Evolutionary conservation across 768 basidiomycete species (phyloP), one percentile per base, ranked within the genome.

Genomic region (Suillus alpinus): DNA sequence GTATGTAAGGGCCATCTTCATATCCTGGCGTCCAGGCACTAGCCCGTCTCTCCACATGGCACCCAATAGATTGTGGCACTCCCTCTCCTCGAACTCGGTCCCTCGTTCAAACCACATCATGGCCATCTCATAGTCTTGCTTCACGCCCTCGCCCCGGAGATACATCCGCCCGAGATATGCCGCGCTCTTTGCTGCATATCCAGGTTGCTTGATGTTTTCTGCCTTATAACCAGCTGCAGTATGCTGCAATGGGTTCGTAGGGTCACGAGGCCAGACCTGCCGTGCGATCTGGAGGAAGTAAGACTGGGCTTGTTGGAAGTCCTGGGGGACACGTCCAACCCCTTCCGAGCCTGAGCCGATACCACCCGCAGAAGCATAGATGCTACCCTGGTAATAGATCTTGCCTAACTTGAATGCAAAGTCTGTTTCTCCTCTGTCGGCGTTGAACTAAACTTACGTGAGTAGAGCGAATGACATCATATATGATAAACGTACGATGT

Each of bases 101-200:
- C 92, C 96, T 57, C 97, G 82, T 66, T 94, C 92, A 66, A 95
- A 95, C 97, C 97, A 99, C 78, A 95, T 83, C 77, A 87, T 93
- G 9, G 94, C 95, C 63, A 84, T 73, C 31, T 81, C 78, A 20
- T 83, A 81, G 72, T 98, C 92, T 62, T 81, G 80, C 66, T 88
- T 89, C 26, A 92, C 86, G 7, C 95, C 96, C 71, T 98, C 97
- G 0, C 97, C 96, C 40, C 97, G 81, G 36, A 99, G 73, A 66
- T 90, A 91, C 95, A 99, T 98, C 60, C 94, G 84, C 0, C 96
- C 97, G 7, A 98, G 73, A 74, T 92, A 98, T 3, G 84, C 92
- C 6, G 95, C 94, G 56, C 92, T 89, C 2, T 87, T 83, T 5
- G 90, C 86, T 0, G 92, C 95, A 55, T 80, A 77, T 32, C 87